These are phyloP conservation scores for Chenopodium album DNA, from an alignment of 148 eudicot genomes.

Conservation along the genomic window DNA sequence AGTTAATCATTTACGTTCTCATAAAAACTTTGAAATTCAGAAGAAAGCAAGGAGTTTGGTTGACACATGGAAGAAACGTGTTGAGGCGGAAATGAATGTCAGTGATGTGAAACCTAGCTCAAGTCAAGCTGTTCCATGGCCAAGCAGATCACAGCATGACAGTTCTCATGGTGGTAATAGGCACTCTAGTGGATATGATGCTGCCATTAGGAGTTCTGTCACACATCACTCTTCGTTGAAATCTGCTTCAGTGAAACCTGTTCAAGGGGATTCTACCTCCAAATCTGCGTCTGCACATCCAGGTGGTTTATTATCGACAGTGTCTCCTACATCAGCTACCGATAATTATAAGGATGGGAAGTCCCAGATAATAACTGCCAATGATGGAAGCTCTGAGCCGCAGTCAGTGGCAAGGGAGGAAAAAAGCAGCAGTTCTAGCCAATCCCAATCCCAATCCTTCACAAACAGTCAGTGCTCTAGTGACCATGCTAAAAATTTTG, in stretches of 20 bases:
- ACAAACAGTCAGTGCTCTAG: constrained; percentile 69
- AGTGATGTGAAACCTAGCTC: constrained; percentile 66
- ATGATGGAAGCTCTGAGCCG: constrained; percentile 48
- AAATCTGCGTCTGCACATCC: constrained; percentile 47
- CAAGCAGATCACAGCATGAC: constrained; percentile 55
- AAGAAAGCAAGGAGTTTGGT: constrained; percentile 85
- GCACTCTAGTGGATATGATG: constrained; percentile 47
- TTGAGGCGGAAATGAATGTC: constrained; percentile 82
- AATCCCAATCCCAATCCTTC: constrained; percentile 70
- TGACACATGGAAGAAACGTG: constrained; percentile 93
- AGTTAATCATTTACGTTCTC: constrained; percentile 70
- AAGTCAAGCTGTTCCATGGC: constrained; percentile 49
- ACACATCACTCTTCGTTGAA: constrained; percentile 46
- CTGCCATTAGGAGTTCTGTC: constrained; percentile 37
- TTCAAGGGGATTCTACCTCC: constrained; percentile 40
- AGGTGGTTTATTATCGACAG: constrained; percentile 36
- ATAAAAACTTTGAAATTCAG: constrained; percentile 81
- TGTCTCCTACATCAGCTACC: constrained; percentile 32
- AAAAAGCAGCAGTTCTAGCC: constrained; percentile 73
- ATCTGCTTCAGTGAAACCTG: constrained; percentile 41
- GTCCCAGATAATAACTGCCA: constrained; percentile 23
- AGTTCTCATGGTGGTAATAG: constrained; percentile 44
- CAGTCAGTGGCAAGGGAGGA: constrained; percentile 53
- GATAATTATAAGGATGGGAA: constrained; percentile 37
- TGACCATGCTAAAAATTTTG: constrained; percentile 44